A percentile compares a stretch with the other conserved stretches of the same genome.
Conservation (phyloP, 163 green algal genomes). For the Trebouxia gelatinosa region DNA sequence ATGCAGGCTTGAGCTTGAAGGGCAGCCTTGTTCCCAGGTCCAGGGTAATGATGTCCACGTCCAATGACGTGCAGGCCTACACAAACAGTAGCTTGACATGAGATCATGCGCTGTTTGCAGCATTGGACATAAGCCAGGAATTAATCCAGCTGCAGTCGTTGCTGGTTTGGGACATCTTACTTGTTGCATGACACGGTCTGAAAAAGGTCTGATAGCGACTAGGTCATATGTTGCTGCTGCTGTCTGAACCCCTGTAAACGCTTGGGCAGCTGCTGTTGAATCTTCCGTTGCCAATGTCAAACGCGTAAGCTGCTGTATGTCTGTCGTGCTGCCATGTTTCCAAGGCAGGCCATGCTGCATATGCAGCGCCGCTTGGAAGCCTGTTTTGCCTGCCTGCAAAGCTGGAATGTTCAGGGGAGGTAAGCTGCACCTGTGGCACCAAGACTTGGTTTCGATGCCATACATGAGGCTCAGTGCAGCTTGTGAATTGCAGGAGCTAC, state of each 20-base stretch:
- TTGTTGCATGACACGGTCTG: conserved; percentile 48
- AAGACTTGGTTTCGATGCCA: neutral
- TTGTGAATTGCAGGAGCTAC: conserved; percentile 8
- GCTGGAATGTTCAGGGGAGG: neutral
- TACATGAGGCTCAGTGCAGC: neutral
- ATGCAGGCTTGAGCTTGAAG: conserved; percentile 46
- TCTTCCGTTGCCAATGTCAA: conserved; percentile 47
- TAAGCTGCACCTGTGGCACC: neutral
- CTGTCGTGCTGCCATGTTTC: neutral
- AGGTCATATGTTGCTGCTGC: conserved; percentile 49
- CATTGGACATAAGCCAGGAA: neutral
- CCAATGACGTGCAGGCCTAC: conserved; percentile 61
- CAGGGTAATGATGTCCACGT: conserved; percentile 68
- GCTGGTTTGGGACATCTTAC: neutral
- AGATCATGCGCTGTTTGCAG: neutral
- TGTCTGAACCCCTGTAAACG: conserved; percentile 3
- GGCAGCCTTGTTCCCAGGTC: conserved; percentile 53
- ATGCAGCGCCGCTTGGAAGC: conserved; percentile 32
- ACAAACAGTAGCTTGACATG: neutral
- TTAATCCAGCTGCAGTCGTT: neutral
- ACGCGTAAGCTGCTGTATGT: conserved; percentile 40
- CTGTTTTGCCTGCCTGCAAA: conserved; percentile 31
- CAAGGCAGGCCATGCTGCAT: conserved; percentile 21
- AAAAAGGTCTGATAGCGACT: conserved; percentile 49
- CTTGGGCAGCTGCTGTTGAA: conserved; percentile 36